Evolutionary conservation across 371 early-diverging fungal genomes (phyloP), one percentile per base, ranked within the genome.

Genomic region (Zychaea mexicana): DNA sequence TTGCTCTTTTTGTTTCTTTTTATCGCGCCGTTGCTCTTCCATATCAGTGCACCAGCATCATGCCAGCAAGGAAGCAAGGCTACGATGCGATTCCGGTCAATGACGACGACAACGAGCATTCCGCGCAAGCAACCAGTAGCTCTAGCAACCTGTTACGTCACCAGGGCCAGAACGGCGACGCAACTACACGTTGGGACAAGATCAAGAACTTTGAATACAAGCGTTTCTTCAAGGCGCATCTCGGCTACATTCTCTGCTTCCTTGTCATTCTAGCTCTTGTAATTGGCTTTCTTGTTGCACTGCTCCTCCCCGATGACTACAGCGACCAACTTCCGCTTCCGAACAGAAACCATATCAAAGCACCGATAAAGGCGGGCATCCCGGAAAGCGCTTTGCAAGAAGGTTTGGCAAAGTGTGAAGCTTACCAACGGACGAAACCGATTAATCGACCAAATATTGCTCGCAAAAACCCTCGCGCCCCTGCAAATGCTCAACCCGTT

Each of bases 311-410:
- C 10, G 61, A 47, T 32, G 22, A 49, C 30, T 47, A 27, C 39
- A 54, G 42, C n/a, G 36, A 27, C 12, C 42, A 42, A 42, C 52
- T 42, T 9, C 30, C 36, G 9, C 55, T 33, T 21, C 32, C 27
- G 21, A 30, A 33, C 10, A 15, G 55, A 33, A 38, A 39, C 21
- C 21, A 21, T 32, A 24, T 53, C 31, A 30, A 52, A 3, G 17
- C 49, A 1, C 67, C 67, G 12, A 36, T 65, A 28, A 65, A 69
- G 24, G 57, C 68, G 12, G 72, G 72, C 2, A 72, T 72, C 22
- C 62, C 72, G 0, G 54, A 33, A 12, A 17, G 30, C 2, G 66
- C 65, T 15, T 21, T 65, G 32, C 49, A 66, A 55, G 62, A 62
- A 19, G 72, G 72, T 26, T 39, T 72, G 26, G 61, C 47, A 17